These are phyloP conservation scores for Botrytis squamosa DNA, from an alignment of 2,329 filamentous ascomycete species.

Conservation along the genomic window DNA sequence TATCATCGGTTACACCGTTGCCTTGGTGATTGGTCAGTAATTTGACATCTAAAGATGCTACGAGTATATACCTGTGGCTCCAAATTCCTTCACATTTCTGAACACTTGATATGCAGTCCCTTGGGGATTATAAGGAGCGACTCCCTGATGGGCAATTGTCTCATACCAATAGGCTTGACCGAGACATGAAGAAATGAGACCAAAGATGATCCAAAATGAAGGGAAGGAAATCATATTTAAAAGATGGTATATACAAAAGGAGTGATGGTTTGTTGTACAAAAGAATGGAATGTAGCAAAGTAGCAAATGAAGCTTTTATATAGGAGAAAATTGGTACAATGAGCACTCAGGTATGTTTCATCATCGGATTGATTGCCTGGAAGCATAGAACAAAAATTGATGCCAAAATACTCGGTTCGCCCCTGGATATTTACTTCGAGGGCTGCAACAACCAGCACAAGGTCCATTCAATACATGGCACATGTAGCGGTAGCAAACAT, in stretches of 20 bases:
- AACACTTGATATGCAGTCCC: constrained; percentile 28
- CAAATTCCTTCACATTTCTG: constrained; percentile 30
- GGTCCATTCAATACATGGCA: neutral
- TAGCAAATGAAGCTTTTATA: neutral
- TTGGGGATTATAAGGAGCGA: constrained; percentile 26
- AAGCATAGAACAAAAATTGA: neutral
- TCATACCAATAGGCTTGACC: constrained; percentile 31
- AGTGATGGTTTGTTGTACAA: neutral
- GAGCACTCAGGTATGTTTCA: neutral
- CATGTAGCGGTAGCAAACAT: neutral
- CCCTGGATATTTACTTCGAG: neutral
- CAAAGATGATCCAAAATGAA: neutral
- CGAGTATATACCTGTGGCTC: constrained; percentile 24
- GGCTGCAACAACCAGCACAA: neutral
- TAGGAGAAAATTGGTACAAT: neutral
- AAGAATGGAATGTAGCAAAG: neutral
- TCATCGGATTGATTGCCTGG: neutral
- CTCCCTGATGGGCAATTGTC: constrained; percentile 29
- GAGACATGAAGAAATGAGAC: constrained; percentile 16
- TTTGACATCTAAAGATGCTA: constrained; percentile 47
- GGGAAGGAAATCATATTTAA: constrained; percentile 7
- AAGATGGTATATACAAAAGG: neutral
- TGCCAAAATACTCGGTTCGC: neutral
- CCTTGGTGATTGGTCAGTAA: constrained; percentile 68
- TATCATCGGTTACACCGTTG: constrained; percentile 72